Evolutionary conservation across 2,329 filamentous ascomycete genomes (phyloP).

Genomic region (Aspergillus eucalypticola): DNA sequence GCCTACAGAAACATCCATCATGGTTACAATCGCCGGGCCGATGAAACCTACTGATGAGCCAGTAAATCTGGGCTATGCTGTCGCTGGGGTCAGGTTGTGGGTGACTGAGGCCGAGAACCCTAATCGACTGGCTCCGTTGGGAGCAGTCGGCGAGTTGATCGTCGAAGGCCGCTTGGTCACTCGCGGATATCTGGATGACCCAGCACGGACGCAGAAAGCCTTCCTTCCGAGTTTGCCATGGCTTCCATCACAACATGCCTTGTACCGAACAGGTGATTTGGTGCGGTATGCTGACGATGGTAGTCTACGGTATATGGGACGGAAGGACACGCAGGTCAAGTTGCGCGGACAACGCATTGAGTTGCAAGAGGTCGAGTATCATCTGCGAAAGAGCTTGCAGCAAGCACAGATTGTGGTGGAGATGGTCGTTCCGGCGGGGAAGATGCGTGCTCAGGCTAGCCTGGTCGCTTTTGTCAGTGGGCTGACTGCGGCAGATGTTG

Average conservation of each 20-base stretch:
- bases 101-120: not conserved
- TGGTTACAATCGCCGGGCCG: not conserved
- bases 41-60: not conserved
- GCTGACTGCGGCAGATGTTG: not conserved
- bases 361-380: conserved; percentile 6
- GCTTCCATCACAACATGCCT: not conserved
- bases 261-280: conserved; percentile 10
- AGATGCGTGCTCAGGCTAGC: not conserved
- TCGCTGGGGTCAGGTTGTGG: conserved; percentile 5
- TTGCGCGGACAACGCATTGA: conserved; percentile 9
- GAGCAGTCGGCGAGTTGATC: conserved; percentile 8
- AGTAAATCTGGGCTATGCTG: conserved; percentile 1
- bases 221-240: not conserved
- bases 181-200: conserved; percentile 1
- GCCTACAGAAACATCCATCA: not conserved
- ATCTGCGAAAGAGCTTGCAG: not conserved
- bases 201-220: not conserved
- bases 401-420: not conserved
- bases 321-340: conserved; percentile 9
- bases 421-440: not conserved
- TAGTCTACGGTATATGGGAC: conserved; percentile 5
- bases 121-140: conserved; percentile 1
- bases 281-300: conserved; percentile 2
- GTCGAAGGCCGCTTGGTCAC: conserved; percentile 8
- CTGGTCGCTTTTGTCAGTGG: not conserved